Evolutionary conservation across 2,329 filamentous ascomycete species (phyloP).

Genomic region (Fusarium nisikadoi): DNA sequence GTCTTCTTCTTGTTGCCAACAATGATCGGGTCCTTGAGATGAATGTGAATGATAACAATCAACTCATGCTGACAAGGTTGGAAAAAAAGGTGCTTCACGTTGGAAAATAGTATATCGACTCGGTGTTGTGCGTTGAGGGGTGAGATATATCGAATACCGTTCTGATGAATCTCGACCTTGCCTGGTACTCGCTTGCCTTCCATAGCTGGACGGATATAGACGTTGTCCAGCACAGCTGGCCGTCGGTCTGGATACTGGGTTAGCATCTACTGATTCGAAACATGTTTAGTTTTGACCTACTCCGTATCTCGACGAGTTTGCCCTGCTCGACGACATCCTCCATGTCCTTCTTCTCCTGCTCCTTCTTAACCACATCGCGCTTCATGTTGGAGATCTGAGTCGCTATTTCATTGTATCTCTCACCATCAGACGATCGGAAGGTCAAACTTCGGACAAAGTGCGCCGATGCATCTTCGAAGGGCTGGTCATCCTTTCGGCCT

Average conservation of each 20-base stretch:
- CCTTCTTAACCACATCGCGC: conserved; percentile 88
- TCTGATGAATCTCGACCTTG: conserved; percentile 97
- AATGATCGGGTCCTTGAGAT: conserved; percentile 97
- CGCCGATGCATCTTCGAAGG: conserved; percentile 94
- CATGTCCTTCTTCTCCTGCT: conserved; percentile 99
- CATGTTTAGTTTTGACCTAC: conserved; percentile 60
- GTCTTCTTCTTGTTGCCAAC: conserved; percentile 98
- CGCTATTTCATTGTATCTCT: conserved; percentile 89
- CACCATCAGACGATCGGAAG: conserved; percentile 89
- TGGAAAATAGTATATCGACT: conserved; percentile 96
- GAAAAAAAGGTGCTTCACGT: conserved; percentile 98
- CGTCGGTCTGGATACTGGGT: conserved; percentile 76
- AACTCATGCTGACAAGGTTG: conserved; percentile 96
- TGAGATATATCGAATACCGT: conserved; percentile 95
- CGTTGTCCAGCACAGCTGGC: conserved; percentile 88
- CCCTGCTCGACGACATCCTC: conserved; percentile 99
- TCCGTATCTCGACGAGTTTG: conserved; percentile 93
- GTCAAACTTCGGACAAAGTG: conserved; percentile 97
- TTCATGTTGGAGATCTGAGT: conserved; percentile 96
- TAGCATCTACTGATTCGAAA: conserved; percentile 46
- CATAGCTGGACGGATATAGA: conserved; percentile 94
- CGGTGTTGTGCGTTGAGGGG: conserved; percentile 81
- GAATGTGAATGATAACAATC: conserved; percentile 97
- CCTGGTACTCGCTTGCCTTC: conserved; percentile 97
- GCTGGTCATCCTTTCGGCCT: conserved; percentile 95